phyloP scores from a whole-genome alignment of 805 yeast genomes.

The Novakomyces olei region DNA sequence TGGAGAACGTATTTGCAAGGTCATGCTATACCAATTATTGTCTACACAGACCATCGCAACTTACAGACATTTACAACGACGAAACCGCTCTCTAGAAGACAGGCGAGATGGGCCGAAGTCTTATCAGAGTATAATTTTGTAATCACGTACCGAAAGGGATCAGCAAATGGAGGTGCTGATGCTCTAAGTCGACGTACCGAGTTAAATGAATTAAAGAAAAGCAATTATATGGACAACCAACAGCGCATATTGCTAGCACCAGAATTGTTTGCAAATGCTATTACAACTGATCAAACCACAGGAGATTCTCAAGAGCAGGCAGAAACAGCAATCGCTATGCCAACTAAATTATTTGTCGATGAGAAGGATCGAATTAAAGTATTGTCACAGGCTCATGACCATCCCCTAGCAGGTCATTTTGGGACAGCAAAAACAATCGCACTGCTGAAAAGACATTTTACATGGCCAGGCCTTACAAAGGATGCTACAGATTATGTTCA shows the following conservation, averaged over 20 bases:
- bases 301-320: neutral
- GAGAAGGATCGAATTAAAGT: neutral
- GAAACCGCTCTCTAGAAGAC: neutral
- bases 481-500: conserved; percentile 4
- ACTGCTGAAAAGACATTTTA: neutral
- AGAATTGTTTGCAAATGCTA: neutral
- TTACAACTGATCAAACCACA: neutral
- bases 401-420: conserved; percentile 2
- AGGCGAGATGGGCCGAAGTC: neutral
- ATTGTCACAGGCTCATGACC: neutral
- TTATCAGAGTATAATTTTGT: neutral
- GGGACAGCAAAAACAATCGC: conserved; percentile 3
- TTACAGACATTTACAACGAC: neutral
- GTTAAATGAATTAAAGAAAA: neutral
- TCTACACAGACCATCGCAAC: neutral
- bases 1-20: neutral
- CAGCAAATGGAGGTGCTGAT: neutral
- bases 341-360: too few relatives aligned
- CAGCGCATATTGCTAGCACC: neutral
- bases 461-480: conserved; percentile 6
- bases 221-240: too few relatives aligned
- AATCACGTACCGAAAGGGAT: neutral
- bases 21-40: neutral
- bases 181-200: neutral
- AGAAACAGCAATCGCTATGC: too few relatives aligned